These are phyloP conservation scores for Postia placenta DNA, from an alignment of 768 basidiomycete genomes.

Conservation along the genomic window DNA sequence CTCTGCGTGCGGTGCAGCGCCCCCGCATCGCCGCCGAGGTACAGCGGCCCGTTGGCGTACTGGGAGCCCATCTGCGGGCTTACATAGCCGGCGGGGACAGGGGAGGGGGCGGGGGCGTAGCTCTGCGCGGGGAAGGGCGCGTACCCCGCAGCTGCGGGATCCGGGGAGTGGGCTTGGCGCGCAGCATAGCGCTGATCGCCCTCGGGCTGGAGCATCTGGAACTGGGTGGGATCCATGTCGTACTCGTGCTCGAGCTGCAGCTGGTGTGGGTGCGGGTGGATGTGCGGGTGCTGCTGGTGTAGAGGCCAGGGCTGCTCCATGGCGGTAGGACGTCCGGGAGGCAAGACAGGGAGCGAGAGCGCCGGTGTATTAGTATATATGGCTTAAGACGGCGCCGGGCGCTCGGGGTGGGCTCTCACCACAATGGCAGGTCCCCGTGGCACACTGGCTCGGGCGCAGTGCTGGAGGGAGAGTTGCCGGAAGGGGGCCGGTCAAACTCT, in stretches of 20 bases:
- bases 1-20: neutral
- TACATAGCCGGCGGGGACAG: neutral
- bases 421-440: neutral
- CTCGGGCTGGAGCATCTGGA: conserved; percentile 9
- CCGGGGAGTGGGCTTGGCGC: neutral
- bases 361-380: neutral
- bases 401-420: neutral
- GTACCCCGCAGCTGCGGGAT: neutral
- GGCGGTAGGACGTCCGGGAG: too few relatives aligned
- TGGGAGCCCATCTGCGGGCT: neutral
- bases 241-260: conserved; percentile 17
- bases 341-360: neutral
- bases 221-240: conserved; percentile 17
- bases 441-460: neutral
- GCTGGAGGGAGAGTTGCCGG: neutral
- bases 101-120: neutral
- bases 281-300: neutral
- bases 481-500: neutral
- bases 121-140: neutral
- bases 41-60: neutral
- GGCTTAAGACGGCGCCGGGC: neutral
- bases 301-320: too few relatives aligned
- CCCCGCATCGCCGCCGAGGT: neutral
- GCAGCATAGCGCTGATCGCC: conserved; percentile 3
- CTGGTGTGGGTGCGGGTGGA: conserved; percentile 6